These are phyloP conservation scores for Citrus mangshanensis DNA, from an alignment of 345 rosid genomes.

Conservation along the genomic window DNA sequence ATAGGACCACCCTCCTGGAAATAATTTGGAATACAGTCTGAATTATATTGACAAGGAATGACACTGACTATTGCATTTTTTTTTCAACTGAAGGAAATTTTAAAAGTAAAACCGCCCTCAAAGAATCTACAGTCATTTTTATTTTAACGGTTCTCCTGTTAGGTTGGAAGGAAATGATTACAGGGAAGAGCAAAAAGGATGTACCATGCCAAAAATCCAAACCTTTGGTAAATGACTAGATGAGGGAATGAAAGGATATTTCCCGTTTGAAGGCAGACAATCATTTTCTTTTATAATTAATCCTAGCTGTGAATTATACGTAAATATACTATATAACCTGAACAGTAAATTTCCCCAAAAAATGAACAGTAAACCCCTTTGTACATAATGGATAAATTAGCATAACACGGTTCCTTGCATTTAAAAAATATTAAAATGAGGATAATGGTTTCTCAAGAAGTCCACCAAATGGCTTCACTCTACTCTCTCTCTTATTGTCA, in stretches of 20 bases:
- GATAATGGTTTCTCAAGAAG: neutral
- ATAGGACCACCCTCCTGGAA: constrained; percentile 97
- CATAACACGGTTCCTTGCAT: neutral
- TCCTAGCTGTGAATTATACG: no score
- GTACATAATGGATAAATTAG: neutral
- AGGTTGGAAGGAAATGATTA: neutral
- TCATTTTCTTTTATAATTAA: no score
- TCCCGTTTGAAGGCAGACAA: neutral
- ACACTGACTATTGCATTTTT: neutral
- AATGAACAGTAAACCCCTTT: neutral
- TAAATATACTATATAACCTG: no score
- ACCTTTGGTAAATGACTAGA: neutral
- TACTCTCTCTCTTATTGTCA: neutral
- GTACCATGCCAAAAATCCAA: neutral
- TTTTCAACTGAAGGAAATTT: neutral
- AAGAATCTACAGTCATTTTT: neutral
- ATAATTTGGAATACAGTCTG: neutral
- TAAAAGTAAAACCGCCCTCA: neutral
- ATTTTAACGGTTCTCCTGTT: neutral
- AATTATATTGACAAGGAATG: neutral
- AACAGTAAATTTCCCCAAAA: no score
- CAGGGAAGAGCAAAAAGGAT: neutral
- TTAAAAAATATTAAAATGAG: no score
- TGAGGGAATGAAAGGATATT: neutral
- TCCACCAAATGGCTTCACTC: neutral